Percentiles rank a stretch among this genome's conserved stretches.
These are phyloP conservation scores for Corchorus olitorius DNA, from an alignment of 345 rosid species.

Conservation along the genomic window DNA sequence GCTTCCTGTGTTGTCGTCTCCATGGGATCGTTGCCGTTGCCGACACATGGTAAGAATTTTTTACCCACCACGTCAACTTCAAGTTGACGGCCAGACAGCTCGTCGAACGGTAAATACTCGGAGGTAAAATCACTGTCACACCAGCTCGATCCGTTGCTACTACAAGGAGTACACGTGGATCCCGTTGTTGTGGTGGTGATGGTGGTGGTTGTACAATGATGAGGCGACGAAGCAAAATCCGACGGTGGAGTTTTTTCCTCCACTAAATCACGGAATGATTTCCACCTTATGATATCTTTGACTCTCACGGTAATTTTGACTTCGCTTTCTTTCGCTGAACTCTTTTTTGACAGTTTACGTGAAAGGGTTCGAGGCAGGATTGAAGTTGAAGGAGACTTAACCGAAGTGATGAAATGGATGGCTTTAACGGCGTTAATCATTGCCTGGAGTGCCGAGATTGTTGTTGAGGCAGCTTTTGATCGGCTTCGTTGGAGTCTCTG, in stretches of 20 bases:
- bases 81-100: constrained; percentile 19
- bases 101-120: constrained; percentile 57
- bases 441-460: constrained; percentile 45
- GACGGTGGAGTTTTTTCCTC: constrained; percentile 41
- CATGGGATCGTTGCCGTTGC: constrained; percentile 55
- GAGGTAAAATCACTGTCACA: constrained; percentile 75
- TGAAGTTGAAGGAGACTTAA: constrained; percentile 48
- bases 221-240: constrained; percentile 32
- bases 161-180: constrained; percentile 40
- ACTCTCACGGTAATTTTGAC: constrained; percentile 38
- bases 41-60: constrained; percentile 50
- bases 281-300: constrained; percentile 89
- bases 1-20: constrained; percentile 31
- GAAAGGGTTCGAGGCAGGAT: constrained; percentile 60
- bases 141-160: constrained; percentile 71
- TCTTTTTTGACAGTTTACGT: constrained; percentile 39
- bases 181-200: constrained; percentile 34
- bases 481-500: constrained; percentile 40
- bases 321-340: constrained; percentile 9
- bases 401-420: constrained; percentile 34
- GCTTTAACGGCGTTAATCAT: constrained; percentile 53
- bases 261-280: constrained; percentile 62
- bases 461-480: constrained; percentile 37
- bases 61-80: constrained; percentile 16
- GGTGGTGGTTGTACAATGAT: constrained; percentile 34